Percentiles rank a stretch among this genome's conserved stretches.
These are phyloP conservation scores for Flaveria robusta DNA, from an alignment of 129 eudicot species.

Conservation along the genomic window DNA sequence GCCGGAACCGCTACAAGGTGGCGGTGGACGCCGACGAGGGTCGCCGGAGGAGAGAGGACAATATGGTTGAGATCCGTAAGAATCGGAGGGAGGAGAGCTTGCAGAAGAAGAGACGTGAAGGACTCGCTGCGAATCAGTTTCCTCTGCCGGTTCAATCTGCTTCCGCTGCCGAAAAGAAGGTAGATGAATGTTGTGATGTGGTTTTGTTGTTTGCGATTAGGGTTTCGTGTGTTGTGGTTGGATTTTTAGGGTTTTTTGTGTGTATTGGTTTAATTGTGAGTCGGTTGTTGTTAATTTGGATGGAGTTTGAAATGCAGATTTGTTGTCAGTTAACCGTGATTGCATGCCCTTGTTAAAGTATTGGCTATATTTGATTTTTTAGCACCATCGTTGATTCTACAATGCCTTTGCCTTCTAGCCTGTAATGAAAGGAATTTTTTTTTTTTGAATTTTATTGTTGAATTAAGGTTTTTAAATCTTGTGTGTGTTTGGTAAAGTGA, in stretches of 20 bases:
- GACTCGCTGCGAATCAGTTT: constrained; percentile 48
- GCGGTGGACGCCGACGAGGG: constrained; percentile 96
- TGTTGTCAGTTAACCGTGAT: background rate
- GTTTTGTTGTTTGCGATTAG: background rate
- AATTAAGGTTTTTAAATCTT: background rate
- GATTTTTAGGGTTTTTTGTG: constrained; percentile 26
- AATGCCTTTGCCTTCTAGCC: background rate
- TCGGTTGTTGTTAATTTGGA: background rate
- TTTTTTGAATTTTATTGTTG: background rate
- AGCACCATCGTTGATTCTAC: background rate
- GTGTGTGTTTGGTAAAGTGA: background rate
- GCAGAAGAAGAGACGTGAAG: constrained; percentile 85
- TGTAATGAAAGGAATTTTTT: background rate
- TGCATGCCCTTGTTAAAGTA: background rate
- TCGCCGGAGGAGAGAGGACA: constrained; percentile 79
- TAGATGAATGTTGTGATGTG: background rate
- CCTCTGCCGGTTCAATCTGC: constrained; percentile 49
- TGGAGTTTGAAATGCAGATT: background rate
- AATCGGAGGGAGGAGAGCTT: constrained; percentile 70
- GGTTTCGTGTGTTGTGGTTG: constrained; percentile 9
- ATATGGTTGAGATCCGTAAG: constrained; percentile 96
- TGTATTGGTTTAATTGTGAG: background rate
- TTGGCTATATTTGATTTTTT: background rate
- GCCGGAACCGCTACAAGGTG: constrained; percentile 80
- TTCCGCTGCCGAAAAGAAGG: constrained; percentile 61